These are phyloP conservation scores for Coemansia sp. DNA, from an alignment of 192 early-diverging fungal genomes.

Conservation along the genomic window DNA sequence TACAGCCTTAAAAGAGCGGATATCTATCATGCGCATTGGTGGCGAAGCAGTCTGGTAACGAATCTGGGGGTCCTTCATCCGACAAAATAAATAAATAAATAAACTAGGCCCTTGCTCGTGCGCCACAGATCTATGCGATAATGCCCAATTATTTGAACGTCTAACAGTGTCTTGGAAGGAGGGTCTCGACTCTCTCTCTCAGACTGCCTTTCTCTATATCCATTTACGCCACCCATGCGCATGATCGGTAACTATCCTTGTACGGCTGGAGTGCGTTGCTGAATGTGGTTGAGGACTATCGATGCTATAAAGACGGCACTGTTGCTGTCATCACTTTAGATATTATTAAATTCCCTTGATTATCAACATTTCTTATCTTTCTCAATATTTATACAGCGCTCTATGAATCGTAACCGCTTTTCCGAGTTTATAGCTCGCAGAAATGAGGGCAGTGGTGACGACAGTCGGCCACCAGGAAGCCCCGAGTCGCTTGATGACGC, in stretches of 20 bases:
- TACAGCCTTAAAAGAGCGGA: neutral
- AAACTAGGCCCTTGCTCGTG: neutral
- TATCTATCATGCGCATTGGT: neutral
- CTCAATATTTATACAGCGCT: neutral
- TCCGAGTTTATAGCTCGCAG: conserved; percentile 33
- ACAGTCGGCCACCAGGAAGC: conserved; percentile 24
- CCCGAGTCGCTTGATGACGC: conserved; percentile 18
- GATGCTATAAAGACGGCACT: neutral
- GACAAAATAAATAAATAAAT: neutral
- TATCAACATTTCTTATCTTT: neutral
- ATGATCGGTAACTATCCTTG: neutral
- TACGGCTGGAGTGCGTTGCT: neutral
- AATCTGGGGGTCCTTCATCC: no score
- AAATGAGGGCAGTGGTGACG: conserved; percentile 15
- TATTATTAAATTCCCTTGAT: neutral
- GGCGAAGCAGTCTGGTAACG: neutral
- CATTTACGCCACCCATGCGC: conserved; percentile 6
- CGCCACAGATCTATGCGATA: conserved; percentile 3
- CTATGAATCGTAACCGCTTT: conserved; percentile 32
- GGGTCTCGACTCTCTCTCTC: neutral
- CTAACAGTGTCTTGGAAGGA: neutral
- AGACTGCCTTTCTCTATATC: neutral
- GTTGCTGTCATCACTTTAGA: neutral
- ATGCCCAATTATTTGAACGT: neutral
- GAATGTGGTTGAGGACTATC: neutral